Conservation (phyloP, 768 basidiomycete genomes). For the Stropharia rugosoannulata region DNA sequence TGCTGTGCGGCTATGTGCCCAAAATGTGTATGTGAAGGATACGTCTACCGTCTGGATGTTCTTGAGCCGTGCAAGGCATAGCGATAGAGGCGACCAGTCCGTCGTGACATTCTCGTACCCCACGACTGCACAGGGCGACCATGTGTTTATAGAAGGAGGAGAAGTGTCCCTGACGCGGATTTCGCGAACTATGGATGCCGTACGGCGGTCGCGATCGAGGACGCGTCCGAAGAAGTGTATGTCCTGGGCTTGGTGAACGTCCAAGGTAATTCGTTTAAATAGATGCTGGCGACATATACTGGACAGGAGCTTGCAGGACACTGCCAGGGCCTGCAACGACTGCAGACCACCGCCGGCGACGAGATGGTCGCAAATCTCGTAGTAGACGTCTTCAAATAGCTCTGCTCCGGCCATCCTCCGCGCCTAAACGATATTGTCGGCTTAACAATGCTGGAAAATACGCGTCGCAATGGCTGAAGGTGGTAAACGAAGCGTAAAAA, state of each 20-base stretch:
- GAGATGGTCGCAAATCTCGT: too few relatives aligned
- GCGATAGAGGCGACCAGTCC: not conserved
- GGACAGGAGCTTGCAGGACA: not conserved
- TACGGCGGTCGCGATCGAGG: not conserved
- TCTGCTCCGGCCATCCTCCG: too few relatives aligned
- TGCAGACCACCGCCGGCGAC: too few relatives aligned
- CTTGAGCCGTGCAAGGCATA: not conserved
- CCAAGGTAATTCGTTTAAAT: not conserved
- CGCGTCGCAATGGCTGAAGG: too few relatives aligned
- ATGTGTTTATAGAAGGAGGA: not conserved
- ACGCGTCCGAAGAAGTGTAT: not conserved
- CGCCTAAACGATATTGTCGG: too few relatives aligned
- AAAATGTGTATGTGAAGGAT: not conserved
- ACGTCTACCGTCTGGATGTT: not conserved
- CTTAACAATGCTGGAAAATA: too few relatives aligned
- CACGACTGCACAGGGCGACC: too few relatives aligned
- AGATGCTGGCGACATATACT: not conserved
- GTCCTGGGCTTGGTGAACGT: not conserved
- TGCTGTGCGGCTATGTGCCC: not conserved
- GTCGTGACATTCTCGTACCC: not conserved
- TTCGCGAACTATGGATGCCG: not conserved
- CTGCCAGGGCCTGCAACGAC: not conserved
- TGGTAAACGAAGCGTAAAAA: too few relatives aligned
- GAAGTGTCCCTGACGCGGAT: not conserved
- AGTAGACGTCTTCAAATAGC: too few relatives aligned